Conservation (phyloP, 2,329 filamentous ascomycete species). For the Aspergillus japonicus region DNA sequence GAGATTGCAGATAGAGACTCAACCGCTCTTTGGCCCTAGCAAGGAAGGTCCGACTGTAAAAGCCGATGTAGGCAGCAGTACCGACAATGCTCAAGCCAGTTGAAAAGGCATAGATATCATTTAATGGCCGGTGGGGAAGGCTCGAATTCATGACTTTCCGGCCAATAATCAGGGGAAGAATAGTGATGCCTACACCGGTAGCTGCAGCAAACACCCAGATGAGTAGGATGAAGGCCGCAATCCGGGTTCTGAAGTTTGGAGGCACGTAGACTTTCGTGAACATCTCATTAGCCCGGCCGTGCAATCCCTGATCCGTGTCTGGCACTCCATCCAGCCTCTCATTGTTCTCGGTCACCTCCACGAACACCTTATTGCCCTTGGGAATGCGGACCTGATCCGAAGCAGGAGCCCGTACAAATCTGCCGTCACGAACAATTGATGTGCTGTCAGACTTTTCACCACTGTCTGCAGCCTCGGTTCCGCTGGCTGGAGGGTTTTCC, state of each 20-base stretch:
- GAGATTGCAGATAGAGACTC: conserved; percentile 30
- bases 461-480: conserved; percentile 28
- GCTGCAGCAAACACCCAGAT: conserved; percentile 93
- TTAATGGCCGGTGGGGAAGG: conserved; percentile 72
- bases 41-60: conserved; percentile 45
- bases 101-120: conserved; percentile 95
- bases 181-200: conserved; percentile 80
- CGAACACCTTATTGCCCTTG: conserved; percentile 77
- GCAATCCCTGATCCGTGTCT: conserved; percentile 56
- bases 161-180: conserved; percentile 82
- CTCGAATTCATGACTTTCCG: conserved; percentile 72
- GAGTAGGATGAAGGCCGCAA: conserved; percentile 80
- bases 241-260: conserved; percentile 75
- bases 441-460: conserved; percentile 45
- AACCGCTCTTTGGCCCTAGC: conserved; percentile 24
- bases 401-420: conserved; percentile 86
- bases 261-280: conserved; percentile 78
- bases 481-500: conserved; percentile 34
- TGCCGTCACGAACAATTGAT: conserved; percentile 68
- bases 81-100: conserved; percentile 82
- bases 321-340: conserved; percentile 61
- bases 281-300: conserved; percentile 59
- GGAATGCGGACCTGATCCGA: conserved; percentile 94
- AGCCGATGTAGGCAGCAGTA: conserved; percentile 60
- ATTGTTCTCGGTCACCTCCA: conserved; percentile 70